Conservation (phyloP, 2,329 filamentous ascomycete species). For the Simplicillium aogashimaense region DNA sequence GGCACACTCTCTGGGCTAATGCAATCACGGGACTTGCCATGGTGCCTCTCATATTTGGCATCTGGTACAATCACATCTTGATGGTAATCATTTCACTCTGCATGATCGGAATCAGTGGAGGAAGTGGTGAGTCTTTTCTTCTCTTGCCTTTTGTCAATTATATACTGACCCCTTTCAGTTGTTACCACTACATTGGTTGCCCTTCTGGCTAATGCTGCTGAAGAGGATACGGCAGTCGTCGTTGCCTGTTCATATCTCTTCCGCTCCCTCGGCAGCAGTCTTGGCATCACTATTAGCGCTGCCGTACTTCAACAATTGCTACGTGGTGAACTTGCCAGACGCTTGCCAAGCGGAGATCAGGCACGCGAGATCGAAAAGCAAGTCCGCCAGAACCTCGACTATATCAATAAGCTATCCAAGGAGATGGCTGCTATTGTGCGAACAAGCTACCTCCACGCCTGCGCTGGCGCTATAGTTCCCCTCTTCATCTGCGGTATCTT, state of each 20-base stretch:
- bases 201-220: slow-evolving; percentile 58
- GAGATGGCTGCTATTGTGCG: slow-evolving; percentile 48
- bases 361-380: slow-evolving; percentile 57
- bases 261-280: slow-evolving; percentile 65
- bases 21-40: slow-evolving; percentile 40
- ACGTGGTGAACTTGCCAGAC: slow-evolving; percentile 40
- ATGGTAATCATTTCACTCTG: slow-evolving; percentile 48
- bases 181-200: slow-evolving; percentile 65
- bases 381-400: slow-evolving; percentile 62
- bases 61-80: slow-evolving; percentile 33
- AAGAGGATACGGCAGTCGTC: slow-evolving; percentile 61
- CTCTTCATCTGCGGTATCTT: slow-evolving; percentile 22
- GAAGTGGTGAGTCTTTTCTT: slow-evolving; percentile 18
- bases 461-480: slow-evolving; percentile 29
- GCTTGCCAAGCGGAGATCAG: slow-evolving; percentile 45
- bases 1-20: slow-evolving; percentile 52
- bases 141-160: not conserved
- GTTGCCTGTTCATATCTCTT: slow-evolving; percentile 77
- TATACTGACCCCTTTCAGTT: slow-evolving; percentile 21
- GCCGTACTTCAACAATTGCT: slow-evolving; percentile 64
- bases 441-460: slow-evolving; percentile 50
- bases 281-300: slow-evolving; percentile 62
- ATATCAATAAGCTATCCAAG: slow-evolving; percentile 55
- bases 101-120: slow-evolving; percentile 30
- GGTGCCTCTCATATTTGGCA: slow-evolving; percentile 43